Base-by-base conservation (phyloP, 805 yeast species). In the Groenewaldozyma salmanticensis region DNA sequence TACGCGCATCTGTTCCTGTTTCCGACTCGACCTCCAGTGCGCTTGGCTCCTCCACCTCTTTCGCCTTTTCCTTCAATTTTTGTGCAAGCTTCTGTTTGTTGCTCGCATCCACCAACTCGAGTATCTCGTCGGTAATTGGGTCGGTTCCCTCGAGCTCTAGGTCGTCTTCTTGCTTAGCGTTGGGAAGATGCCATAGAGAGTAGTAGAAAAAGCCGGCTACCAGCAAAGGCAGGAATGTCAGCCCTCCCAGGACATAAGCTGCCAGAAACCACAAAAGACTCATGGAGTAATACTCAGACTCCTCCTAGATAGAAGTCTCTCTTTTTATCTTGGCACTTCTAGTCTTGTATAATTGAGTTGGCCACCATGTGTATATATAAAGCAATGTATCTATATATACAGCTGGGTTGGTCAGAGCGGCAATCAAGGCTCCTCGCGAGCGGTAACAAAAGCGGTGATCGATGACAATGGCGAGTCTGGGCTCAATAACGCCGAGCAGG, bases 161-260 rank as follows among this genome's bases (percentile, higher is more conserved):
- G 11, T 21, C 15, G 21, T n/a, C 32, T 13, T 17, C 20, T 37
- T 27, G 27, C 15, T 21, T 18, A 7, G 50, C 56, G 38, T 48
- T 53, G 37, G 64, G 76, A 19, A 62, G 47, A 20, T 53, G 35
- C 45, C 47, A 39, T 16, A n/a, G 13, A 34, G 69, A 62, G 29
- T 67, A 49, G 48, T 59, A 72, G 16, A 72, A 44, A 27, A 70
- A 55, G 1, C 55, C 51, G 2, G 68, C 22, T 0, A 77, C 29
- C 1, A 74, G 43, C 29, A 79, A 45, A 1, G 95, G 95, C 18
- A 85, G 59, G 47, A 88, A 75, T 0, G 96, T 85, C 5, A 86
- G 38, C 0, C 96, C 96, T 4, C 96, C 96, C 2, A 82, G 34
- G 1, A 85, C 38, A 55, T 85, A 86, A 0, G 71, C 64, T 16